These are phyloP conservation scores for Tylopilus rubrobrunneus DNA, from an alignment of 768 basidiomycete species.

Conservation along the genomic window DNA sequence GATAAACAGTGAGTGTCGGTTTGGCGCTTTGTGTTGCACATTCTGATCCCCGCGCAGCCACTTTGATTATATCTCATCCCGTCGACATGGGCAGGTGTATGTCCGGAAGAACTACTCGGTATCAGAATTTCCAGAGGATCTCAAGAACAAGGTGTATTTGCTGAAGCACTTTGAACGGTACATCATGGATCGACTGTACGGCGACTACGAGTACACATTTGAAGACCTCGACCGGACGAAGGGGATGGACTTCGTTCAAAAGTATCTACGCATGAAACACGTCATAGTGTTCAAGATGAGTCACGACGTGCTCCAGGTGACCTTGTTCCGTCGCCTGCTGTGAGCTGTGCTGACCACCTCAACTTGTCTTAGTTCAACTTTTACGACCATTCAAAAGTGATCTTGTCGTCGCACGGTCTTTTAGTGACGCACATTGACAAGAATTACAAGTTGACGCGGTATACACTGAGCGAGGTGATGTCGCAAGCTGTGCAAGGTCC, in stretches of 20 bases:
- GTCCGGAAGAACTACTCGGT: conserved; percentile 70
- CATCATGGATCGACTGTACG: conserved; percentile 86
- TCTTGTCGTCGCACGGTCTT: conserved; percentile 77
- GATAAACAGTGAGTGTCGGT: conserved; percentile 68
- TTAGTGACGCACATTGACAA: conserved; percentile 90
- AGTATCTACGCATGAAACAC: conserved; percentile 94
- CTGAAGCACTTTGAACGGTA: conserved; percentile 93
- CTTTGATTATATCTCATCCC: conserved; percentile 82
- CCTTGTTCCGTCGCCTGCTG: not conserved
- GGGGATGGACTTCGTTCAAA: conserved; percentile 95
- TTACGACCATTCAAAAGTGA: conserved; percentile 94
- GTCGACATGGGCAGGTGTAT: conserved; percentile 61
- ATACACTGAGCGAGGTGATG: conserved; percentile 71
- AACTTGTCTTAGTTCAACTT: conserved; percentile 80
- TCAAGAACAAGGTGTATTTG: conserved; percentile 89
- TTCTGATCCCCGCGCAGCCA: conserved; percentile 39
- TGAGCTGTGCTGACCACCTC: not conserved
- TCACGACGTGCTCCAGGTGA: conserved; percentile 91
- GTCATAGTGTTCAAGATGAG: conserved; percentile 96
- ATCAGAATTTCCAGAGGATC: conserved; percentile 69
- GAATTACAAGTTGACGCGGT: conserved; percentile 72
- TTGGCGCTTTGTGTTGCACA: not conserved
- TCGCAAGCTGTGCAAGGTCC: conserved; percentile 38
- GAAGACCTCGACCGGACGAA: conserved; percentile 60
- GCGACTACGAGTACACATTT: conserved; percentile 81